These are phyloP conservation scores for Penicillium sp. DNA, from an alignment of 2,329 filamentous ascomycete species.

Conservation along the genomic window DNA sequence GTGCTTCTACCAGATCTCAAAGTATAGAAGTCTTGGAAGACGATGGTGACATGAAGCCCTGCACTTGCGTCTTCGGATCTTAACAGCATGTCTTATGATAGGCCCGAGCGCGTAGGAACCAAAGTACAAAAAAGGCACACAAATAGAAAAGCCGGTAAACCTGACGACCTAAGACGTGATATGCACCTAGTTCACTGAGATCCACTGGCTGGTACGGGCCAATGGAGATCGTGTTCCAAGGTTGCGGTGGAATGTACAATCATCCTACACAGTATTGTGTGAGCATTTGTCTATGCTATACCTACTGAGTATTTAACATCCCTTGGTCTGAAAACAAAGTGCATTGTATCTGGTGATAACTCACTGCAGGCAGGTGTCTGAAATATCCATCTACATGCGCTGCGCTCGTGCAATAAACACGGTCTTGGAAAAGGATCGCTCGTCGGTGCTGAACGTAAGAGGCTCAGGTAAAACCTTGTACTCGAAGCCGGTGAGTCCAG, in stretches of 20 bases:
- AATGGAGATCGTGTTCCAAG: background rate
- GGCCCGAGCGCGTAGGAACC: constrained; percentile 1
- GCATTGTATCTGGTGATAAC: background rate
- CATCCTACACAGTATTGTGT: no score
- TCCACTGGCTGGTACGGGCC: background rate
- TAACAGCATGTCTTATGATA: background rate
- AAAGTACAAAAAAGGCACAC: background rate
- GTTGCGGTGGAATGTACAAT: no score
- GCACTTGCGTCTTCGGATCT: background rate
- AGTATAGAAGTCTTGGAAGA: background rate
- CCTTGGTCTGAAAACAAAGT: background rate
- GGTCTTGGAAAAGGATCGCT: constrained; percentile 27
- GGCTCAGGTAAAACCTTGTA: constrained; percentile 58
- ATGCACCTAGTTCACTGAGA: background rate
- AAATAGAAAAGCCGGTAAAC: background rate
- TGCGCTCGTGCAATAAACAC: constrained; percentile 37
- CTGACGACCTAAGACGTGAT: background rate
- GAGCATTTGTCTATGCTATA: no score
- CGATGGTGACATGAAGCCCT: constrained; percentile 1
- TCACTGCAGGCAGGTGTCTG: background rate
- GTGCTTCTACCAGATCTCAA: background rate
- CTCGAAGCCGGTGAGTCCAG: constrained; percentile 63
- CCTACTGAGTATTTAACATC: no score
- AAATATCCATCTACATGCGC: constrained; percentile 5
- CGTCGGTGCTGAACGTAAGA: constrained; percentile 45